Conservation (phyloP, 2,329 filamentous ascomycete genomes). For the Chrysosporium queenslandicum region DNA sequence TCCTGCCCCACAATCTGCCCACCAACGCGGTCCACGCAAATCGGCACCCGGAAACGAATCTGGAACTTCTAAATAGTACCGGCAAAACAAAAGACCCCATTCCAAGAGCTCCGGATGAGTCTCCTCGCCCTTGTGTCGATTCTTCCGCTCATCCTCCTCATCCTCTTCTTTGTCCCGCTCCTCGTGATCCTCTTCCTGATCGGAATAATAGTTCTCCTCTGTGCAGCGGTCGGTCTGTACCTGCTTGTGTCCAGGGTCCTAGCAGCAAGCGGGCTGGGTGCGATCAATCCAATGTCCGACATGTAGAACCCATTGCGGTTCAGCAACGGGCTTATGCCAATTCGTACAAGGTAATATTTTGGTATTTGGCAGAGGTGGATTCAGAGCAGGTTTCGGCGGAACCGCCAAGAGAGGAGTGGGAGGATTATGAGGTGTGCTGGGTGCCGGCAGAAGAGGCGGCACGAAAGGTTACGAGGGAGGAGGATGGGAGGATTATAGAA, state of each 20-base stretch:
- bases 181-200: conserved; percentile 1
- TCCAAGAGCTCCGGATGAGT: background rate
- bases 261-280: too few species aligned
- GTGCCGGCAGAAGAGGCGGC: conserved; percentile 1
- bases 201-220: conserved; percentile 1
- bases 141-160: conserved; percentile 6
- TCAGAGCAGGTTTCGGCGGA: background rate
- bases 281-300: too few species aligned
- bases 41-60: background rate
- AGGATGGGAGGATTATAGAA: conserved; percentile 4
- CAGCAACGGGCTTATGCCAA: conserved; percentile 1
- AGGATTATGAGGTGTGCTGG: conserved; percentile 10
- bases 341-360: conserved; percentile 17
- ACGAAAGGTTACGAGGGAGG: conserved; percentile 1
- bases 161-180: conserved; percentile 1
- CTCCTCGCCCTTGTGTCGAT: background rate
- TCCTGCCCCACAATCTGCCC: background rate
- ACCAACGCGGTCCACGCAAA: conserved; percentile 2
- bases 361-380: conserved; percentile 14
- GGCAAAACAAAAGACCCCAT: background rate
- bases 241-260: background rate
- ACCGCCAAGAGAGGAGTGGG: background rate
- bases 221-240: background rate
- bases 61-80: background rate
- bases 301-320: conserved; percentile 8